Base-by-base conservation (phyloP, 2,329 filamentous ascomycete species). In the Escovopsis sp. region DNA sequence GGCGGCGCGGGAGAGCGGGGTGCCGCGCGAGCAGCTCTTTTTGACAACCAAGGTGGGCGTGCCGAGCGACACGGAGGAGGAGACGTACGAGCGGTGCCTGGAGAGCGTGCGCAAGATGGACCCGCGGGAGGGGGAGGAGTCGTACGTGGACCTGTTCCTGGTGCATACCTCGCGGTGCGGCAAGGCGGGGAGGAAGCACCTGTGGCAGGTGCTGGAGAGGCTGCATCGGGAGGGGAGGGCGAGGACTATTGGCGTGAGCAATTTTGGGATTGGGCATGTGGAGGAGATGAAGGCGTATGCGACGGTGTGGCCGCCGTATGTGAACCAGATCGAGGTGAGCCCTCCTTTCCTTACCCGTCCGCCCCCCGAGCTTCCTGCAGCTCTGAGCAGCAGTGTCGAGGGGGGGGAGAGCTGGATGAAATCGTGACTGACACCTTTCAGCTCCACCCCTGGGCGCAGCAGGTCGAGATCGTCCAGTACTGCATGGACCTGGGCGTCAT, bases 401-500 rank as follows among this genome's bases (percentile, higher is more conserved):
- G n/a, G 9, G 12, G 10, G 19, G 31, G 4, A 33, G 19, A n/a
- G 19, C 9, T 9, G n/a, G 19, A 23, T 10, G 21, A 23, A 5
- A 10, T 8, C 8, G 4, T 23, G 15, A 31, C 31, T 39, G 12
- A 35, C 25, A n/a, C 25, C 33, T 28, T 31, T 11, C 37, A 81
- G 75, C 66, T 83, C 17, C 79, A 84, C 49, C 77, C 79, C 0
- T 83, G 76, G 76, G 71, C 66, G 45, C 78, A 83, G 51, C 60
- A 62, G 37, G 45, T 48, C 15, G 49, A 58, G 2, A 50, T 60
- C 2, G 56, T 57, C 11, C 40, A 47, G 12, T 63, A 58, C 49
- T 90, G 84, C 71, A 81, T 82, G 66, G 76, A 84, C 58, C 66
- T 87, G 53, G 77, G 76, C 51, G 87, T 90, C 61, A 33, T 54